Evolutionary conservation across 208 protist species (phyloP).

Genomic region (Crithidia sp.): DNA sequence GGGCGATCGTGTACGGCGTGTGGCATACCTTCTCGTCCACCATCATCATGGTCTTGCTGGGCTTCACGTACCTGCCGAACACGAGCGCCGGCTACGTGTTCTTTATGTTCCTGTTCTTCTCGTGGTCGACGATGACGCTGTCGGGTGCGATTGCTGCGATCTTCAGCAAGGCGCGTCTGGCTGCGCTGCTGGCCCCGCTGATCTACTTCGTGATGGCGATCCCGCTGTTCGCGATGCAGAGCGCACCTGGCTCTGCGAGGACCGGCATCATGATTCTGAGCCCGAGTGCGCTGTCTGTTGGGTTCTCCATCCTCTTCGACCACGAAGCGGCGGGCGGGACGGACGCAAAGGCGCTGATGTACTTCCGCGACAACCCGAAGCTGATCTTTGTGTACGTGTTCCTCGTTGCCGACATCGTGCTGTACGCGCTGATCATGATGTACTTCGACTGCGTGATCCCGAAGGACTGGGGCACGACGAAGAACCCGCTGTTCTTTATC

Average conservation of each 20-base stretch:
- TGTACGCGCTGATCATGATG: slow-evolving; percentile 65
- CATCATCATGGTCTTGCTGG: slow-evolving; percentile 57
- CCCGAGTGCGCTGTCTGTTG: slow-evolving; percentile 38
- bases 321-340: slow-evolving; percentile 24
- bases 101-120: slow-evolving; percentile 59
- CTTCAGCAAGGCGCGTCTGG: slow-evolving; percentile 74
- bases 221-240: slow-evolving; percentile 39
- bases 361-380: slow-evolving; percentile 34
- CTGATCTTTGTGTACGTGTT: slow-evolving; percentile 37
- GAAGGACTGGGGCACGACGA: slow-evolving; percentile 58
- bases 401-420: slow-evolving; percentile 46
- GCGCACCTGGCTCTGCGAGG: slow-evolving; percentile 20
- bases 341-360: slow-evolving; percentile 18
- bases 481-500: slow-evolving; percentile 72
- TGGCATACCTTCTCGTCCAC: slow-evolving; percentile 43
- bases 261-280: slow-evolving; percentile 36
- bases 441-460: slow-evolving; percentile 82
- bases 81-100: slow-evolving; percentile 42
- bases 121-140: slow-evolving; percentile 43
- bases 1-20: slow-evolving; percentile 54
- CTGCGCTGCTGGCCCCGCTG: slow-evolving; percentile 68
- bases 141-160: slow-evolving; percentile 50
- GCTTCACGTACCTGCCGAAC: slow-evolving; percentile 45
- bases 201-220: slow-evolving; percentile 70
- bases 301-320: slow-evolving; percentile 28